phyloP scores from a whole-genome alignment of 75 land plant genomes.

The Selaginella moellendorffii region DNA sequence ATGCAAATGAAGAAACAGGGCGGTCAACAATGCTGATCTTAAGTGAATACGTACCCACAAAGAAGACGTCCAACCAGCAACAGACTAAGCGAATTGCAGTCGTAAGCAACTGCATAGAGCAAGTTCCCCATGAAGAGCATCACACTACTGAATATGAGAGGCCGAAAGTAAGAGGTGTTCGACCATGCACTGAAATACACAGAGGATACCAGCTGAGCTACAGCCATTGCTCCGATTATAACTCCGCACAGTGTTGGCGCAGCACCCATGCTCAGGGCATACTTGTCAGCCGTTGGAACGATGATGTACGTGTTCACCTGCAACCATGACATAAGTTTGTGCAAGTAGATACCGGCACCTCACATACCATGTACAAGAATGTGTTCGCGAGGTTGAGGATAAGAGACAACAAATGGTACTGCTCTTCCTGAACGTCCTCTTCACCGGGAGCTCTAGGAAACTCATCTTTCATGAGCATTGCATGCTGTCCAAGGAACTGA shows the following conservation, averaged over 20 bases:
- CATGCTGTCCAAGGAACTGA: conserved; percentile 59
- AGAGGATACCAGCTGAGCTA: conserved; percentile 70
- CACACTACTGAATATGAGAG: conserved; percentile 62
- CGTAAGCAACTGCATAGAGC: conserved; percentile 62
- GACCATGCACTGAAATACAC: conserved; percentile 91
- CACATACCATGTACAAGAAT: conserved; percentile 67
- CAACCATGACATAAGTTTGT: neutral
- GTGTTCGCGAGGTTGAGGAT: conserved; percentile 75
- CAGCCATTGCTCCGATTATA: conserved; percentile 83
- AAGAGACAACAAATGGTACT: conserved; percentile 60
- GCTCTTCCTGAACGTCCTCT: conserved; percentile 32
- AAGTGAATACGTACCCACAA: conserved; percentile 52
- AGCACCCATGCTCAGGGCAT: conserved; percentile 65
- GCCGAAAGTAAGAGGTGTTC: conserved; percentile 61
- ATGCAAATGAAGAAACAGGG: too few species aligned
- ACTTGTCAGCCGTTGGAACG: conserved; percentile 88
- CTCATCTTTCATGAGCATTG: conserved; percentile 46
- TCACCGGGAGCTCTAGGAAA: conserved; percentile 29
- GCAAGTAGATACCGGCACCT: conserved; percentile 40
- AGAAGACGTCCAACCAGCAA: conserved; percentile 68
- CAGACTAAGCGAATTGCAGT: conserved; percentile 47
- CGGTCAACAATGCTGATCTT: too few species aligned
- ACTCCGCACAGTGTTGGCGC: conserved; percentile 75
- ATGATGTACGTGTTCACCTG: conserved; percentile 76
- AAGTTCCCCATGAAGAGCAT: conserved; percentile 57